These are phyloP conservation scores for Hemisphaericaspora xylanilytica DNA, from an alignment of 1,139 yeast species.

Conservation along the genomic window DNA sequence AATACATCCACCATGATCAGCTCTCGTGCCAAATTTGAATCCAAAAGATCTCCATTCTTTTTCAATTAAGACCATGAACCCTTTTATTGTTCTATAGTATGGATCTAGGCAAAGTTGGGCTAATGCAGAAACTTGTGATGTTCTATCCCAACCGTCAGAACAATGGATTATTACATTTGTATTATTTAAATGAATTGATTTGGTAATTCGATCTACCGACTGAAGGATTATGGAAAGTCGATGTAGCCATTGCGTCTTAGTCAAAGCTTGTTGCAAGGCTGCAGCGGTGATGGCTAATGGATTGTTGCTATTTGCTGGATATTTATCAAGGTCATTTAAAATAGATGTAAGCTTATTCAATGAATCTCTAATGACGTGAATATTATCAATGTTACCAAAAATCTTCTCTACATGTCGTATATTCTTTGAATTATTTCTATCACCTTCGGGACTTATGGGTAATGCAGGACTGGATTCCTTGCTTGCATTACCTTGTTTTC, in stretches of 20 bases:
- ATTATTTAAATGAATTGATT: conserved; percentile 75
- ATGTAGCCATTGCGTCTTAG: conserved; percentile 78
- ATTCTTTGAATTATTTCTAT: conserved; percentile 9
- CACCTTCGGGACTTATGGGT: background rate
- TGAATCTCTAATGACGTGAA: conserved; percentile 92
- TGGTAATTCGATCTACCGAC: conserved; percentile 74
- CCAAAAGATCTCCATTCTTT: conserved; percentile 97
- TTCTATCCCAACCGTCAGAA: conserved; percentile 98
- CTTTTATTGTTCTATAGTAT: conserved; percentile 79
- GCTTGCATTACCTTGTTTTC: conserved; percentile 14
- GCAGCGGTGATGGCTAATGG: conserved; percentile 22
- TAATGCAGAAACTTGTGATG: conserved; percentile 83
- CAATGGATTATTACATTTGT: conserved; percentile 88
- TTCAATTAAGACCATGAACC: conserved; percentile 81
- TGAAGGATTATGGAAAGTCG: conserved; percentile 66
- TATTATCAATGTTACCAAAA: conserved; percentile 89
- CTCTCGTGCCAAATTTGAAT: conserved; percentile 80
- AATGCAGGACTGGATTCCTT: background rate
- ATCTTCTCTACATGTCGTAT: conserved; percentile 50
- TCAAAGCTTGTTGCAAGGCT: conserved; percentile 43
- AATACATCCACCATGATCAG: conserved; percentile 63
- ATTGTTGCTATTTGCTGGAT: conserved; percentile 24
- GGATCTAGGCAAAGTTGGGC: conserved; percentile 91
- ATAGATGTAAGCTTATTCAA: conserved; percentile 60
- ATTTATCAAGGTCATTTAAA: conserved; percentile 66